Evolutionary conservation across 305 asterid genomes (phyloP).

Genomic region (Rubia tinctorum): DNA sequence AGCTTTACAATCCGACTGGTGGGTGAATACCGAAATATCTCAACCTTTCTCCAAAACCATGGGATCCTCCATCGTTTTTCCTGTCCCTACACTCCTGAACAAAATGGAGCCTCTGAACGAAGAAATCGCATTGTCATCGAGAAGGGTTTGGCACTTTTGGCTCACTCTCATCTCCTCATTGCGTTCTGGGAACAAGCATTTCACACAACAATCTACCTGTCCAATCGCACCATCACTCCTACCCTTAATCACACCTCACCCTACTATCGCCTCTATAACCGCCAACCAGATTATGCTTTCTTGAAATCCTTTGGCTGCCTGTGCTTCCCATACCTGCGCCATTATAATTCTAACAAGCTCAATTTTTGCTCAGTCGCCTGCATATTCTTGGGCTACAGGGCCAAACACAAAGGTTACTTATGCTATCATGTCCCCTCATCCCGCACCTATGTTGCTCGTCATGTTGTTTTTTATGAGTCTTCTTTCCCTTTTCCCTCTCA

Average conservation of each 20-base stretch:
- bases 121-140: background rate
- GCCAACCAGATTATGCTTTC: background rate
- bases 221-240: background rate
- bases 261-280: background rate
- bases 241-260: background rate
- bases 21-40: background rate
- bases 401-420: background rate
- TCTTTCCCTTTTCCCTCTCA: background rate
- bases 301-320: background rate
- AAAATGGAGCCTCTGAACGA: background rate
- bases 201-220: background rate
- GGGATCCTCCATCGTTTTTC: background rate
- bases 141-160: background rate
- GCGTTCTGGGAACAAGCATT: background rate
- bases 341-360: background rate
- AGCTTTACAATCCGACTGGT: background rate
- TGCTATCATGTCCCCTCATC: background rate
- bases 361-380: background rate
- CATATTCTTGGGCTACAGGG: background rate
- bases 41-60: background rate
- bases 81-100: background rate
- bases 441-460: background rate
- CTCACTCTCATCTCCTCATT: background rate
- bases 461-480: background rate
- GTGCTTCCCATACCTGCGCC: background rate